Evolutionary conservation across 1,284 basidiomycete genomes (phyloP).

Genomic region (Meira miltonrushii): DNA sequence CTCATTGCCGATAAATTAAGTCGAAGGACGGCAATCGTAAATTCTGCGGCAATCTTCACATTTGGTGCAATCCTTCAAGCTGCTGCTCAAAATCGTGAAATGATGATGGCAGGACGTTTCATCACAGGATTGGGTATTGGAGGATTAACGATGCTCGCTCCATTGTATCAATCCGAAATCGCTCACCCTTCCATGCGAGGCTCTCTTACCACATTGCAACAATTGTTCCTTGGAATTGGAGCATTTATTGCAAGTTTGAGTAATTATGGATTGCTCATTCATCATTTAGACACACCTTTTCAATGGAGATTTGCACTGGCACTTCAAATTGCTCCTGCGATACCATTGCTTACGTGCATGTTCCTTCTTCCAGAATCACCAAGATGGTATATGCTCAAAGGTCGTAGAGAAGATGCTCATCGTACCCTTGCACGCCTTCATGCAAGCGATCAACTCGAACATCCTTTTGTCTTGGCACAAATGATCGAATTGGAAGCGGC

Average conservation of each 20-base stretch:
- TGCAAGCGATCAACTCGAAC: constrained; percentile 57
- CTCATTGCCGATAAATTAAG: constrained; percentile 51
- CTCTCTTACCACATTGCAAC: constrained; percentile 62
- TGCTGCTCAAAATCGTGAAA: constrained; percentile 59
- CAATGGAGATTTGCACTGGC: constrained; percentile 61
- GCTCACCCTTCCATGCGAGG: constrained; percentile 64
- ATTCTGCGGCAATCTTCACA: constrained; percentile 55
- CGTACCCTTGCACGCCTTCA: constrained; percentile 58
- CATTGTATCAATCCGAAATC: constrained; percentile 62
- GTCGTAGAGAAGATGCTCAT: constrained; percentile 57
- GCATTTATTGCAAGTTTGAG: constrained; percentile 55
- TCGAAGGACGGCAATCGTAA: constrained; percentile 53
- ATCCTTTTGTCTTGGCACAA: constrained; percentile 55
- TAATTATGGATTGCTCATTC: constrained; percentile 54
- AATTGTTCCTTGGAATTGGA: constrained; percentile 59
- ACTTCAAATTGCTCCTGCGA: constrained; percentile 55
- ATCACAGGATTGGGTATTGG: constrained; percentile 60
- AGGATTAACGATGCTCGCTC: constrained; percentile 61
- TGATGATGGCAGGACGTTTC: constrained; percentile 64
- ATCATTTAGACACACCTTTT: constrained; percentile 39
- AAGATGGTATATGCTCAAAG: constrained; percentile 61
- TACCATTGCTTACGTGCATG: constrained; percentile 62
- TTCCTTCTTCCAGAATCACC: constrained; percentile 60
- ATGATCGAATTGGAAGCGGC: constrained; percentile 54
- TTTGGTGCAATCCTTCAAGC: constrained; percentile 59